Evolutionary conservation across 495 filamentous ascomycete species (phyloP), one percentile per base, ranked within the genome.

Genomic region (Neurospora sp.): DNA sequence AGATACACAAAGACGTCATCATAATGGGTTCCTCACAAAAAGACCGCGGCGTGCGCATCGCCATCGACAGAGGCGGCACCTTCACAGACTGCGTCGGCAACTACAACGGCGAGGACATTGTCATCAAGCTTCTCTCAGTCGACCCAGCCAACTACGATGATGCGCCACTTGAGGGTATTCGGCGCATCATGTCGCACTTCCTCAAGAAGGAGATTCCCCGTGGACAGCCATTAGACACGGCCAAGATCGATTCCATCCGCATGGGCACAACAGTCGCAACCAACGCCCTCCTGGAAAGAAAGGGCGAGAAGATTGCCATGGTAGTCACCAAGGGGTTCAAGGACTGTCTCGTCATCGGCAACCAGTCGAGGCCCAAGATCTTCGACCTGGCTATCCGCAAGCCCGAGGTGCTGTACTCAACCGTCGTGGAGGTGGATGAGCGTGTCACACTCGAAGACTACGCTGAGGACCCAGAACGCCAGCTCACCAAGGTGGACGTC

Each of bases 201-300:
- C 91, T 91, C 5, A 87, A 88, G 46, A 84, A 88, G 69, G 87
- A 94, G 49, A 91, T 96, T 39, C 92, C 93, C 0, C 89, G 95
- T 20, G 95, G 94, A 18, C 84, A 93, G 80, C 87, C 93, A 0
- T 81, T 98, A 39, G 93, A 97, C 81, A 96, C 95, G 3, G 89
- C 91, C 44, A 83, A 88, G 77, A 98, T 99, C 77, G 87, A 93
- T 71, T 92, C 90, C 49, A 92, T 96, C 72, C 90, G 93, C 70
- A 95, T 96, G 93, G 93, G 93, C 39, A 96, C 93, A 23, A 96
- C 93, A 3, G 93, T 96, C 37, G 93, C 93, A 0, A 96, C 93
- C 16, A 96, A 96, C 80, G 93, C 93, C 0, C 82, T 99, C 72
- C 85, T 99, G 2, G 96, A 99, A 82, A 84, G 96, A 73, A 99